phyloP scores from a whole-genome alignment of 78 protist species.

The Planoprotostelium fungivorum region DNA sequence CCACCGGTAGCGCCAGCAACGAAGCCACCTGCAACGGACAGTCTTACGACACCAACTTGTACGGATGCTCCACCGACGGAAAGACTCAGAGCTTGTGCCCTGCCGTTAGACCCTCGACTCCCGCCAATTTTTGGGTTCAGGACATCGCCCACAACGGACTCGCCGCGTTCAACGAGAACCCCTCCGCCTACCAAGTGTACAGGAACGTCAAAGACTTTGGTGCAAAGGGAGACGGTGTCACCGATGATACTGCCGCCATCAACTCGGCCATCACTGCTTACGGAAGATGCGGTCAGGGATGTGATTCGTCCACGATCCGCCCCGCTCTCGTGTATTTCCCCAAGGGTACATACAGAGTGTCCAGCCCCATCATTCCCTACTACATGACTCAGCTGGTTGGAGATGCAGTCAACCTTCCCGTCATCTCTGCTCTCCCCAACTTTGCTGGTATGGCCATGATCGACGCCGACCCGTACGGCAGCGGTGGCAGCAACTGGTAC shows the following conservation, averaged over 20 bases:
- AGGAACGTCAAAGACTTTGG: slow-evolving; percentile 4
- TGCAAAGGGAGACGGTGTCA: not conserved
- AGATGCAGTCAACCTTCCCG: not conserved
- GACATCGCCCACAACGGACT: not conserved
- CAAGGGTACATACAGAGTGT: not conserved
- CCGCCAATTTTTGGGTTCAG: not conserved
- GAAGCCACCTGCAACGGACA: not conserved
- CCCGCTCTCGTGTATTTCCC: not conserved
- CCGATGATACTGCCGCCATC: slow-evolving; percentile 5
- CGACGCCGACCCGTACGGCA: not conserved
- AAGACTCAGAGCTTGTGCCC: not conserved
- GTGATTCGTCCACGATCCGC: not conserved
- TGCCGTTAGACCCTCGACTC: not conserved
- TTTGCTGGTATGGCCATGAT: not conserved
- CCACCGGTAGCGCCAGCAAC: not conserved
- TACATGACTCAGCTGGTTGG: not conserved
- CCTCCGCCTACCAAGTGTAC: not conserved
- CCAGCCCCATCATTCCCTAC: not conserved
- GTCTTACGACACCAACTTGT: not conserved
- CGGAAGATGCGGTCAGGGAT: not conserved
- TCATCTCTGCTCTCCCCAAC: not conserved
- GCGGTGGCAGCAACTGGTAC: not conserved
- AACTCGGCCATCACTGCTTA: not conserved
- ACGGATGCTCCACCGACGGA: not conserved
- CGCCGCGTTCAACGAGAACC: not conserved